A percentile compares a stretch with the other conserved stretches of the same genome.
Evolutionary conservation across 345 rosid genomes (phyloP).

Genomic region (Aegle marmelos): DNA sequence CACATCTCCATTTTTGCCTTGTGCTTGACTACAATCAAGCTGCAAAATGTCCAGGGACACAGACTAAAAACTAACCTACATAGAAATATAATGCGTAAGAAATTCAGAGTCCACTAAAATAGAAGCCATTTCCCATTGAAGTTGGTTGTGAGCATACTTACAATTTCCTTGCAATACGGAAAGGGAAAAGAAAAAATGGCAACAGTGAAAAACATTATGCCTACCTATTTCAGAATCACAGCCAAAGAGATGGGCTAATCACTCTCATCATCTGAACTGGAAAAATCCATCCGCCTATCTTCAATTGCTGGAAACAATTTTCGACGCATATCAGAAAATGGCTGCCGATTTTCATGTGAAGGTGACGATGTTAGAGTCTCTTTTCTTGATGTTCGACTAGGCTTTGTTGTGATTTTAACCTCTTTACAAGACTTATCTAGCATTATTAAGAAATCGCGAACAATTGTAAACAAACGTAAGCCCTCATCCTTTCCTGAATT

Average conservation of each 20-base stretch:
- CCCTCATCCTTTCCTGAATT: conserved; percentile 71
- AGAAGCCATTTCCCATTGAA: conserved; percentile 5
- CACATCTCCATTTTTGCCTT: background rate
- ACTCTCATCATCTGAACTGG: conserved; percentile 62
- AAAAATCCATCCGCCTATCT: conserved; percentile 45
- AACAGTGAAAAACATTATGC: background rate
- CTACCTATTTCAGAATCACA: conserved; percentile 13
- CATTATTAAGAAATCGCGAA: conserved; percentile 76
- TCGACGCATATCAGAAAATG: conserved; percentile 36
- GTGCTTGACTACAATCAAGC: background rate
- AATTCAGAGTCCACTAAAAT: background rate
- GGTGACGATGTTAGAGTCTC: conserved; percentile 26
- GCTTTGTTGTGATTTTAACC: conserved; percentile 37
- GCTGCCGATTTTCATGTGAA: conserved; percentile 32
- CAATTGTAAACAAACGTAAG: conserved; percentile 67
- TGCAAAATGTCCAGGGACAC: background rate
- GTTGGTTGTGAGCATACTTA: background rate
- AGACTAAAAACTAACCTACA: background rate
- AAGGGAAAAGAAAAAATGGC: background rate
- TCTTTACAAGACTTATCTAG: conserved; percentile 72
- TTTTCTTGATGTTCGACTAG: conserved; percentile 29
- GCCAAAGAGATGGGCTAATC: conserved; percentile 23
- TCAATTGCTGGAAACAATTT: conserved; percentile 66
- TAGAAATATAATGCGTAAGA: background rate
- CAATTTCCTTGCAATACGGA: background rate